A percentile compares a stretch with the other conserved stretches of the same genome.
These are phyloP conservation scores for Paramyrothecium roridum DNA, from an alignment of 2,329 filamentous ascomycete species.

Conservation along the genomic window DNA sequence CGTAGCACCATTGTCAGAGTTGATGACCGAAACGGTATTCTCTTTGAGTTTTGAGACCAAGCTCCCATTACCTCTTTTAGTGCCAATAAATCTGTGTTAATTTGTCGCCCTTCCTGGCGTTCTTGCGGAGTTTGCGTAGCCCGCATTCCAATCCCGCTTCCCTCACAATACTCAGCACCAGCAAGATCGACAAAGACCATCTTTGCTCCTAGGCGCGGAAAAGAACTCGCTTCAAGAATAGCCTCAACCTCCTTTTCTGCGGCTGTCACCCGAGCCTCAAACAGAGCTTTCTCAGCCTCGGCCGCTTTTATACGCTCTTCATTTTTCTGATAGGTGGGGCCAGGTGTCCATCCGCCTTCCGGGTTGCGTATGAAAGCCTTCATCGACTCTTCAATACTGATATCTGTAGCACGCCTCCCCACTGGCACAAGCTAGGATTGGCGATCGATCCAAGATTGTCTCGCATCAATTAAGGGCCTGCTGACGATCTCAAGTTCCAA, in stretches of 20 bases:
- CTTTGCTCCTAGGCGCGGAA: slow-evolving; percentile 33
- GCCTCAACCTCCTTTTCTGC: slow-evolving; percentile 25
- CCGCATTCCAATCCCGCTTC: slow-evolving; percentile 21
- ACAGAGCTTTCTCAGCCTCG: background rate
- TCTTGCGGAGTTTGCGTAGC: slow-evolving; percentile 23
- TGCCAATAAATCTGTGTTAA: slow-evolving; percentile 40
- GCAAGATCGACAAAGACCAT: slow-evolving; percentile 43
- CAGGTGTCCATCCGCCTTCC: background rate
- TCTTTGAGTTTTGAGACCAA: slow-evolving; percentile 22
- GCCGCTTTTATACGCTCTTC: slow-evolving; percentile 1
- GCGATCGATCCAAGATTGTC: slow-evolving; percentile 35
- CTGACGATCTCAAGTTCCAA: slow-evolving; percentile 39
- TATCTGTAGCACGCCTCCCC: slow-evolving; percentile 32
- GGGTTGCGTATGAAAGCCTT: slow-evolving; percentile 19
- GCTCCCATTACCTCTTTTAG: slow-evolving; percentile 45
- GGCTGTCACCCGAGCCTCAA: background rate
- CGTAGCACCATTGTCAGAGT: slow-evolving; percentile 39
- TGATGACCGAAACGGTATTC: slow-evolving; percentile 38
- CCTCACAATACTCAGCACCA: slow-evolving; percentile 40
- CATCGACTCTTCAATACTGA: slow-evolving; percentile 28
- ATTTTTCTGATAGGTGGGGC: slow-evolving; percentile 1
- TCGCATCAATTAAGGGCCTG: slow-evolving; percentile 26
- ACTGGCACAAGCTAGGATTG: slow-evolving; percentile 41
- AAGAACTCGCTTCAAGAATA: slow-evolving; percentile 15
- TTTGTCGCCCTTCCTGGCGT: slow-evolving; percentile 35